phyloP scores from a whole-genome alignment of 176 grass and related monocot species.

The Phyllostachys edulis region DNA sequence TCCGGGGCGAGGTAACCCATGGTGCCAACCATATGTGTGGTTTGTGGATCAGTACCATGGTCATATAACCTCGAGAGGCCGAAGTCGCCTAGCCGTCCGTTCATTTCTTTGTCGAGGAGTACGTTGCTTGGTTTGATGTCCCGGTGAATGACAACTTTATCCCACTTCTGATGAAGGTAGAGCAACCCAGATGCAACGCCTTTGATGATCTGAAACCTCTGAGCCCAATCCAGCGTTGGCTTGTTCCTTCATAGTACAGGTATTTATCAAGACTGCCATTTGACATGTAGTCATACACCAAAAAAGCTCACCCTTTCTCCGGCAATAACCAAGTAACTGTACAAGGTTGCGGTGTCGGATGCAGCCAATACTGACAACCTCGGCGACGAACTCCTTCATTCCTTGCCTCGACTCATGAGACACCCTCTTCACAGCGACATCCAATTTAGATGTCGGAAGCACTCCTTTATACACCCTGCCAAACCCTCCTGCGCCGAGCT shows the following conservation, averaged over 20 bases:
- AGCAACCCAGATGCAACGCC: background rate
- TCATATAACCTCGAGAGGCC: background rate
- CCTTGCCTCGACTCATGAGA: background rate
- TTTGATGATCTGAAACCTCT: background rate
- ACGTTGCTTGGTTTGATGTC: background rate
- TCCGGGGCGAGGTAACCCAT: background rate
- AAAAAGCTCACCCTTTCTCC: too few relatives aligned
- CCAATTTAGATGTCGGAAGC: too few relatives aligned
- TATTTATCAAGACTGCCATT: background rate
- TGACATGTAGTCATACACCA: too few relatives aligned
- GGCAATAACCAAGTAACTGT: too few relatives aligned
- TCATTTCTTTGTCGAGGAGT: background rate
- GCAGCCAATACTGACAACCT: background rate
- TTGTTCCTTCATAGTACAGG: background rate
- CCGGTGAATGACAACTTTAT: background rate
- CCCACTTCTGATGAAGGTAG: background rate
- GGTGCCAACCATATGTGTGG: background rate
- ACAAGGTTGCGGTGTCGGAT: too few relatives aligned
- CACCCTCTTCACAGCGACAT: background rate
- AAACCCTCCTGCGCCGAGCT: too few relatives aligned
- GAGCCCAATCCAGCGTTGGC: background rate
- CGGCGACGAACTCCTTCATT: constrained; percentile 28
- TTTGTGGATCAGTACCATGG: background rate
- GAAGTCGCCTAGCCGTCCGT: background rate
- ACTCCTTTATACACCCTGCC: too few relatives aligned